A percentile compares a stretch with the other conserved stretches of the same genome.
Evolutionary conservation across 768 basidiomycete genomes (phyloP).

Genomic region (Phylloporus scabripes): DNA sequence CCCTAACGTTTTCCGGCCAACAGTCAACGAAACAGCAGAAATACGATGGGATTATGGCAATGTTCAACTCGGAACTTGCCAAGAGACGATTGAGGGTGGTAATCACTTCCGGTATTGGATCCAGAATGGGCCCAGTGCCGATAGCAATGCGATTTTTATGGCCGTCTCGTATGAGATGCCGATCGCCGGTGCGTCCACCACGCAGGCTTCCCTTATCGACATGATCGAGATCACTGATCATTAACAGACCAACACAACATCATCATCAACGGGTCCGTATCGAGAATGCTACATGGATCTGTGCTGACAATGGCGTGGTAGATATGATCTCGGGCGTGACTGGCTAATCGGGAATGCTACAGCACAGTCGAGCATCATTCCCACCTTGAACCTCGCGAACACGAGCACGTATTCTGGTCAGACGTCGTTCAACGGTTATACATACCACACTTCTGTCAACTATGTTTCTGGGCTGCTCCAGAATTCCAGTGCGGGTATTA

Average conservation of each 20-base stretch:
- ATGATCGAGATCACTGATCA: neutral
- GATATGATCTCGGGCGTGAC: constrained; percentile 80
- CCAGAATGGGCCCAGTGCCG: constrained; percentile 59
- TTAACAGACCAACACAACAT: constrained; percentile 60
- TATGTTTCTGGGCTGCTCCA: constrained; percentile 69
- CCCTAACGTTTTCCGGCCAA: neutral
- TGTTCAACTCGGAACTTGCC: constrained; percentile 74
- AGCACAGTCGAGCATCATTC: constrained; percentile 27
- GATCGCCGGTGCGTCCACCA: constrained; percentile 41
- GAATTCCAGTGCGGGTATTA: constrained; percentile 65
- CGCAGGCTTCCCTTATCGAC: neutral
- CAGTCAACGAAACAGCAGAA: constrained; percentile 79
- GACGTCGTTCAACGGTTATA: constrained; percentile 61
- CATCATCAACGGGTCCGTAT: constrained; percentile 55
- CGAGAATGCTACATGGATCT: neutral
- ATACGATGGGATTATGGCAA: constrained; percentile 84
- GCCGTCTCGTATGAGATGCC: constrained; percentile 71
- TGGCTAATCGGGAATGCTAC: constrained; percentile 85
- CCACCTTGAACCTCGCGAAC: constrained; percentile 35
- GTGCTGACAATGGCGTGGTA: constrained; percentile 13
- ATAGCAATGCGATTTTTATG: constrained; percentile 74
- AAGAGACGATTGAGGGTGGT: constrained; percentile 81
- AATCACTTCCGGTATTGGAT: constrained; percentile 87
- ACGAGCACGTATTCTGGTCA: constrained; percentile 54
- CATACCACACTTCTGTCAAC: constrained; percentile 61